Evolutionary conservation across 2,329 filamentous ascomycete genomes (phyloP).

Genomic region (Claviceps arundinis): DNA sequence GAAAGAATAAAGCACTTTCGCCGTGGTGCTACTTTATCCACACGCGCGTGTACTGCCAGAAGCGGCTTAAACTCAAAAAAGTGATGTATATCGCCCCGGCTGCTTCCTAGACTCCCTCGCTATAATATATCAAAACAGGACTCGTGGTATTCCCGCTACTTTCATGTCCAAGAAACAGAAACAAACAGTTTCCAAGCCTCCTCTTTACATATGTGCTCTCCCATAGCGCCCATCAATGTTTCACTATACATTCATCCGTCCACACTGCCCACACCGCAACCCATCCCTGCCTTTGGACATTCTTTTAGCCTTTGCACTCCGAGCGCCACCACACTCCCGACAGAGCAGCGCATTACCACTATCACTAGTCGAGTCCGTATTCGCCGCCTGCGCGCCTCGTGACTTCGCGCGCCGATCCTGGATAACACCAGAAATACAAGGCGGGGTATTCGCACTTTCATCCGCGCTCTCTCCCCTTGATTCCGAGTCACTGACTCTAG

Average conservation of each 20-base stretch:
- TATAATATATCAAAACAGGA: background rate
- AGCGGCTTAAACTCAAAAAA: background rate
- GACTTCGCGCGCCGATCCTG: constrained; percentile 21
- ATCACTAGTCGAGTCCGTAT: constrained; percentile 14
- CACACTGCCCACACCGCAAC: constrained; percentile 7
- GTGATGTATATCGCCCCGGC: background rate
- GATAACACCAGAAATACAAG: background rate
- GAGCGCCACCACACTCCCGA: constrained; percentile 5
- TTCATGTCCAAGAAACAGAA: background rate
- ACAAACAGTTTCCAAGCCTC: background rate
- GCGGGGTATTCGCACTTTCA: constrained; percentile 7
- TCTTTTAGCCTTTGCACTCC: constrained; percentile 2
- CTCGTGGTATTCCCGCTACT: background rate
- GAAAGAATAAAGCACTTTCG: background rate
- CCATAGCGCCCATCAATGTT: background rate
- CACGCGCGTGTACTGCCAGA: background rate
- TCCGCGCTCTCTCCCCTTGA: constrained; percentile 10
- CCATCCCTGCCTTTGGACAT: constrained; percentile 4
- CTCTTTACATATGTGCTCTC: background rate
- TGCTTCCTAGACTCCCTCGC: background rate
- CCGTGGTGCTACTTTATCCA: background rate
- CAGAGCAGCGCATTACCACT: constrained; percentile 5
- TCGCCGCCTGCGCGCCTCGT: constrained; percentile 20
- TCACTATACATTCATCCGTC: background rate
- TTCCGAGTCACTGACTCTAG: constrained; percentile 11